Conservation (phyloP, 2,329 filamentous ascomycete genomes). For the Grosmannia huntii region DNA sequence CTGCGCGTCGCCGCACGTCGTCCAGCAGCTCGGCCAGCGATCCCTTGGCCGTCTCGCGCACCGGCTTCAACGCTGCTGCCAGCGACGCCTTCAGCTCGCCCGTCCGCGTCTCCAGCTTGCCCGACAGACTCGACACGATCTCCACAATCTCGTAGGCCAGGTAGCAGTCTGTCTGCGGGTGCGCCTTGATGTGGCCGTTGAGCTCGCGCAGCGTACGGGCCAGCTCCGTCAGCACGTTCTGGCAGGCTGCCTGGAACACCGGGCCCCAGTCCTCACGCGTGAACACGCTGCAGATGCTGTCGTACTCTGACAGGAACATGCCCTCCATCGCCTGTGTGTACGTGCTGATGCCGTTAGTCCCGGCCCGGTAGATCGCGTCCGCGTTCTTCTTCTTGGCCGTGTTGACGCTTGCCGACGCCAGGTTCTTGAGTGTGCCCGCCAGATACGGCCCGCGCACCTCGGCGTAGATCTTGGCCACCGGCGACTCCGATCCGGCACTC, state of each 20-base stretch:
- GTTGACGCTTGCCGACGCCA: constrained; percentile 76
- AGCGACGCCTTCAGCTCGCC: constrained; percentile 68
- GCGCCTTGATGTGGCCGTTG: constrained; percentile 76
- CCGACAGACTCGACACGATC: constrained; percentile 69
- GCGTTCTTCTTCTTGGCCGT: constrained; percentile 69
- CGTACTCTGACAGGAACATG: constrained; percentile 77
- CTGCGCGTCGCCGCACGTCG: constrained; percentile 62
- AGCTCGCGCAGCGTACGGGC: constrained; percentile 77
- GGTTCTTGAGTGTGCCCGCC: constrained; percentile 66
- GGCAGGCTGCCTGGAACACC: constrained; percentile 68
- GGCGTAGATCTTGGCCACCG: constrained; percentile 71
- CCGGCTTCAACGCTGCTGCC: constrained; percentile 73
- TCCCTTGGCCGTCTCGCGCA: constrained; percentile 81
- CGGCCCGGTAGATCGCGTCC: constrained; percentile 74
- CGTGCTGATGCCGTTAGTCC: constrained; percentile 81
- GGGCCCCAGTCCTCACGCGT: constrained; percentile 70
- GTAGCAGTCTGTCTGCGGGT: constrained; percentile 84
- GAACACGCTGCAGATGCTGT: constrained; percentile 82
- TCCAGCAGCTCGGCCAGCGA: constrained; percentile 76
- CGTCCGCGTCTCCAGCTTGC: constrained; percentile 66
- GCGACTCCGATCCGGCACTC: constrained; percentile 41
- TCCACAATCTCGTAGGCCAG: constrained; percentile 92
- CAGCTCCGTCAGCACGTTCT: constrained; percentile 66
- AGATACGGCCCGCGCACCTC: constrained; percentile 81
- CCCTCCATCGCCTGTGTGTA: constrained; percentile 83